Base-by-base conservation (phyloP, 345 rosid genomes). In the Lenwebbia sp. region DNA sequence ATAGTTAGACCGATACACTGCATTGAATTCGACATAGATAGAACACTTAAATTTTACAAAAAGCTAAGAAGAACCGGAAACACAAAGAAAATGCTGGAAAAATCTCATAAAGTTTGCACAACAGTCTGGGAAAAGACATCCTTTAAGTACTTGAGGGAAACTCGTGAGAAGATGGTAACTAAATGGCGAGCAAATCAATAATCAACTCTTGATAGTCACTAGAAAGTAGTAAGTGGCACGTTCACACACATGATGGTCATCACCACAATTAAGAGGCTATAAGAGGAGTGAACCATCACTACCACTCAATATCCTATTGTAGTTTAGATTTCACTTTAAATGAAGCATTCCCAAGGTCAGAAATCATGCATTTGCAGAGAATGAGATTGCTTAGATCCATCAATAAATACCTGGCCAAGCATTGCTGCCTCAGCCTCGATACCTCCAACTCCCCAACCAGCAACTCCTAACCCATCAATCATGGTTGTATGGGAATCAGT, bases 371-470 rank as follows among this genome's bases (percentile, higher is more conserved):
- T 82, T 82, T 12, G 40, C 40, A 50, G 56, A 26, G 40, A 44
- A 82, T 50, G 55, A 26, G 83, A 82, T 30, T 44, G 23, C 83
- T 52, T 50, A 47, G 83, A 50, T 51, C 26, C 17, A 83, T 50
- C 60, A 26, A 60, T 23, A 6, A 55, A 56, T 91, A 96, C 99
- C 98, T 97, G 99, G 86, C 99, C 99, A 88, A 97, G 99, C 99
- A 97, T 97, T 86, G 98, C 91, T 58, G 99, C 98, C 91, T 97
- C 99, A 37, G 99, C 99, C 94, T 97, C 99, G 84, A 97, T 97
- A 84, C 99, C 99, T 74, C 99, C 99, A 87, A 97, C 99, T 86
- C 99, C 99, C 99, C 99, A 97, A 84, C 99, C 99, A 91, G 99
- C 98, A 88, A 97, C 99, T 89, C 99, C 99, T 85, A 97, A 84